Evolutionary conservation across 202 grass and related monocot genomes (phyloP), one percentile per base, ranked within the genome.

Genomic region (Panicum virgatum): DNA sequence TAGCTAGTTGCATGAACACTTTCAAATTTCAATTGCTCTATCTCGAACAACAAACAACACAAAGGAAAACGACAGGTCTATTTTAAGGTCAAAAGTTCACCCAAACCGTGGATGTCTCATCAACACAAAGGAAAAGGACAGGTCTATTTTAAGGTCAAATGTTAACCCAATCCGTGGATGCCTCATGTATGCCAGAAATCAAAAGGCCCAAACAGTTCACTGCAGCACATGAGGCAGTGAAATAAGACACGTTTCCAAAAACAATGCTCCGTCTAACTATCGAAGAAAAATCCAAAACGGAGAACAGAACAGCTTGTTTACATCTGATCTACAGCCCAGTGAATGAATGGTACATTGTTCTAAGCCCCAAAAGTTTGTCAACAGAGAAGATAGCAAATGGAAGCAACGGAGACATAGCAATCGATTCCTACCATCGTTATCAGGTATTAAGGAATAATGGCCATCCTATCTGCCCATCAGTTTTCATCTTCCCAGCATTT

Each of bases 391-490:
- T 96, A 87, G 82, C 80, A 63, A 79, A 93, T 70, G 83, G 88
- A 76, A 91, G 90, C 77, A 96, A 89, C 0, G 93, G 90, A 73
- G 88, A 96, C 43, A 58, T 85, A 62, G 88, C 88, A 46, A 89
- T 93, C 65, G 83, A 96, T 60, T 93, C 88, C 12, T 96, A 96
- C 68, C 93, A 93, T 68, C 86, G 77, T 9, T 96, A 96, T 64
- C 84, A 91, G 86, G 90, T 96, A 69, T 27, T 25, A 75, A 15
- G 9, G 20, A 82, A 78, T 53, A 60, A 59, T 29, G 15, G 68
- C 26, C 36, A 73, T 75, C 22, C 10, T 40, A 61, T 7, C 44
- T 51, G 56, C 25, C 32, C 19, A 45, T 10, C 4, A 19, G 44
- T 39, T 30, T 79, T 69, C 29, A 75, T 37, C 62, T 83, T 12